These are phyloP conservation scores for Neurospora sp. DNA, from an alignment of 495 filamentous ascomycete genomes.

Conservation along the genomic window DNA sequence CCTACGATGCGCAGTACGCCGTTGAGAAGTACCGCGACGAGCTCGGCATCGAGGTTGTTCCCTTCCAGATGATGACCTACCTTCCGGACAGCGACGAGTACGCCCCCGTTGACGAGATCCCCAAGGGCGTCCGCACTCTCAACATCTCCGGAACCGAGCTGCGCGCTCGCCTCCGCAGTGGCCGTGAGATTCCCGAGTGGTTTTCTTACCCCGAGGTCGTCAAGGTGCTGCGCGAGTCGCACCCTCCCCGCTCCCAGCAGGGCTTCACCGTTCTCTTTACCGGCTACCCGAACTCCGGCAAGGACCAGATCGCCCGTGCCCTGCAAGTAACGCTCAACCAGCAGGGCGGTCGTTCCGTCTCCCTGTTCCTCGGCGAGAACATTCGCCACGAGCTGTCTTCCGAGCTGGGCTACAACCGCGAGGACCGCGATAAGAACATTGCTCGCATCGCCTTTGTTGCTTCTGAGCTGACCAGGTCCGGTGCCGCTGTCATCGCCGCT, in stretches of 20 bases:
- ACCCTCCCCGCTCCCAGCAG: constrained; percentile 78
- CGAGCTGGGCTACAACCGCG: constrained; percentile 87
- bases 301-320: constrained; percentile 90
- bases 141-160: constrained; percentile 98
- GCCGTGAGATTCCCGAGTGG: constrained; percentile 94
- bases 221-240: constrained; percentile 86
- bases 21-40: constrained; percentile 95
- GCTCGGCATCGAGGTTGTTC: constrained; percentile 95
- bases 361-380: constrained; percentile 87
- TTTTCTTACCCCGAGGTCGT: constrained; percentile 99
- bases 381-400: constrained; percentile 88
- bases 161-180: constrained; percentile 76
- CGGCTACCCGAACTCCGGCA: constrained; percentile 91
- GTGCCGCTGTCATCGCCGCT: constrained; percentile 90
- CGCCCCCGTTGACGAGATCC: constrained; percentile 80
- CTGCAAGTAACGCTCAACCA: constrained; percentile 97
- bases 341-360: constrained; percentile 90
- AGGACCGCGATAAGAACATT: constrained; percentile 93
- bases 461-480: constrained; percentile 82
- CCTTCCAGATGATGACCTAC: constrained; percentile 99
- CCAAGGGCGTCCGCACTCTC: constrained; percentile 72
- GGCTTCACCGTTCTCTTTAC: constrained; percentile 98
- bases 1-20: constrained; percentile 95
- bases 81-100: constrained; percentile 96
- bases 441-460: constrained; percentile 95